These are phyloP conservation scores for Penicillium crystallinum DNA, from an alignment of 495 filamentous ascomycete species.

Conservation along the genomic window DNA sequence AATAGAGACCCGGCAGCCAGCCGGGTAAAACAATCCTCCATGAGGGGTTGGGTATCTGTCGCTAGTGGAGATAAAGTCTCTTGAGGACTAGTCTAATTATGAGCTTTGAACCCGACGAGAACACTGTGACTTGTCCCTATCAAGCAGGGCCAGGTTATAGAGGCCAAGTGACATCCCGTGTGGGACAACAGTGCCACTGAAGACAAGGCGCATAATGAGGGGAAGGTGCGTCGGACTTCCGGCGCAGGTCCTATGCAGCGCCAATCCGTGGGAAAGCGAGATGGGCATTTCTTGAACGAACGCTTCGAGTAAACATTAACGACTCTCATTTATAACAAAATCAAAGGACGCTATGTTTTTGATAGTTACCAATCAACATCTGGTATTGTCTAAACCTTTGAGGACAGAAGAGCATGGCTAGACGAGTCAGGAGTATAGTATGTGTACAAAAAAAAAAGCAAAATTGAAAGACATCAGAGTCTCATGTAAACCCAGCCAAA, in stretches of 20 bases:
- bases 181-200: not conserved
- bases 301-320: too few species aligned
- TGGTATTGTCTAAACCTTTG: not conserved
- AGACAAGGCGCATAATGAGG: not conserved
- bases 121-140: not conserved
- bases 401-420: not conserved
- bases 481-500: slow-evolving; percentile 10
- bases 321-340: too few species aligned
- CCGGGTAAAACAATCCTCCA: not conserved
- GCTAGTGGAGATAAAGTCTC: not conserved
- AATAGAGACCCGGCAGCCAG: not conserved
- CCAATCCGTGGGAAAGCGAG: not conserved
- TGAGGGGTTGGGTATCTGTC: not conserved
- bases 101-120: not conserved
- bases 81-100: not conserved
- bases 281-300: not conserved
- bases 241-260: not conserved
- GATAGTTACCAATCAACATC: not conserved
- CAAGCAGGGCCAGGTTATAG: not conserved
- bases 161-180: not conserved
- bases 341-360: too few species aligned
- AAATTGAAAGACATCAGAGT: slow-evolving; percentile 5
- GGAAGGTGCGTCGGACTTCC: not conserved
- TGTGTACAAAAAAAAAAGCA: slow-evolving; percentile 19
- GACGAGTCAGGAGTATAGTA: slow-evolving; percentile 5